A percentile compares a stretch with the other conserved stretches of the same genome.
Evolutionary conservation across 2,329 filamentous ascomycete species (phyloP).

Genomic region (Pseudogymnoascus verrucosus): DNA sequence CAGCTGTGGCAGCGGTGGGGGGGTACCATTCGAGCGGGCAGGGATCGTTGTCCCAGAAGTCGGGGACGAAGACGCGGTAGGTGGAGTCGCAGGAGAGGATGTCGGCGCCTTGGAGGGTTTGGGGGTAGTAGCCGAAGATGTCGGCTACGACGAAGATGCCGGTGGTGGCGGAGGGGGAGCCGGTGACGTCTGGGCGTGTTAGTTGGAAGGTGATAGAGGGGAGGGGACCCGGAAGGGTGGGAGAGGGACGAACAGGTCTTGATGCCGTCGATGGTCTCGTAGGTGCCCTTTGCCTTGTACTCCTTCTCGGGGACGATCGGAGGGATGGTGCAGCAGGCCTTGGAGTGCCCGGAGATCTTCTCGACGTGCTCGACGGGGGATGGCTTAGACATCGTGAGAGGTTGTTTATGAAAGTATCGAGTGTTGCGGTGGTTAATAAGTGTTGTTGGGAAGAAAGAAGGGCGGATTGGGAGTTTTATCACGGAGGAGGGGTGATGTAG

Average conservation of each 20-base stretch:
- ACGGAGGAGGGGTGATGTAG: neutral
- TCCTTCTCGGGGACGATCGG: conserved; percentile 25
- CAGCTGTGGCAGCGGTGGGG: conserved; percentile 55
- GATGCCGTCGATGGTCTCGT: conserved; percentile 43
- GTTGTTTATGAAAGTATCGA: neutral
- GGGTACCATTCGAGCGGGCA: conserved; percentile 49
- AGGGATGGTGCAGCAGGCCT: conserved; percentile 24
- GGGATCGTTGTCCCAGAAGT: conserved; percentile 68
- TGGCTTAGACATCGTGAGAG: neutral
- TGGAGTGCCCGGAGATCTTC: conserved; percentile 8
- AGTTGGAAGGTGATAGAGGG: neutral
- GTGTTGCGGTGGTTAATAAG: neutral
- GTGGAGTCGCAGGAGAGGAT: conserved; percentile 48
- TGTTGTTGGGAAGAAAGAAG: neutral
- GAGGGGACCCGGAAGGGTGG: neutral
- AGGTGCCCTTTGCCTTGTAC: conserved; percentile 40
- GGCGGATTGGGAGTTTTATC: neutral
- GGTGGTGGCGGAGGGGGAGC: conserved; percentile 41
- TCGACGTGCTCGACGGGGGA: neutral
- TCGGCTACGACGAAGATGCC: conserved; percentile 54
- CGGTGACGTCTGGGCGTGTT: conserved; percentile 33
- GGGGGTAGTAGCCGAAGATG: conserved; percentile 63
- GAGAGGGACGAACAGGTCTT: conserved; percentile 33
- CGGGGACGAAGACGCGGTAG: conserved; percentile 84
- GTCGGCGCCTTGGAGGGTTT: conserved; percentile 63